Conservation (phyloP, 1,139 yeast genomes). For the Kurtzmaniella quercitrusa region DNA sequence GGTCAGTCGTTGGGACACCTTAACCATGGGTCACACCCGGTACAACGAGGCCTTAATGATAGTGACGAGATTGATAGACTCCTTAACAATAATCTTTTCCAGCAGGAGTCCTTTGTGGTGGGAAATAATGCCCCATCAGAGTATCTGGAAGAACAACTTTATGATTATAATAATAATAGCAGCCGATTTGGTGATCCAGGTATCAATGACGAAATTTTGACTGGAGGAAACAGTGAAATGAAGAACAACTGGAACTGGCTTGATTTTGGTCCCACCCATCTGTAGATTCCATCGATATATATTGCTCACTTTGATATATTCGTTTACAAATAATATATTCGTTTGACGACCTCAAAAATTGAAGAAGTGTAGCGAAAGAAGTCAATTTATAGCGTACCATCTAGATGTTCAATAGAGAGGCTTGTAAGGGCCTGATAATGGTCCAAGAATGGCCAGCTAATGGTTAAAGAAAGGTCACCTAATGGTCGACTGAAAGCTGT, state of each 20-base stretch:
- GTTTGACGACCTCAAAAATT: too few species aligned
- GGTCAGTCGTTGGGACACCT: neutral
- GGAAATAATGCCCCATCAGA: conserved; percentile 7
- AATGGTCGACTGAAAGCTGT: too few species aligned
- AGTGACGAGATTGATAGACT: conserved; percentile 41
- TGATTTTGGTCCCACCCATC: conserved; percentile 21
- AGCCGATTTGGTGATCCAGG: conserved; percentile 4
- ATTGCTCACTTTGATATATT: too few species aligned
- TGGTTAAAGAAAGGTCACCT: too few species aligned
- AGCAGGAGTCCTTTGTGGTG: conserved; percentile 25
- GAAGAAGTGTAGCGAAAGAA: too few species aligned
- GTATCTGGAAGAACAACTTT: conserved; percentile 16
- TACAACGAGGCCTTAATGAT: neutral
- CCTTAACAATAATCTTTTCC: conserved; percentile 38
- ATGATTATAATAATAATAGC: conserved; percentile 11
- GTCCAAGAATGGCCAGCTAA: too few species aligned
- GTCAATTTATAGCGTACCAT: too few species aligned
- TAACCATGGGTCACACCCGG: neutral
- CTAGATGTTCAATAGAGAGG: too few species aligned
- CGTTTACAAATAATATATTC: too few species aligned
- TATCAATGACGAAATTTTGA: conserved; percentile 8
- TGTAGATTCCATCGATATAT: neutral
- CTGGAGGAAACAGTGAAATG: conserved; percentile 12
- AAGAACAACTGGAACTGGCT: conserved; percentile 26
- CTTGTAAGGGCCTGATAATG: too few species aligned